phyloP scores from a whole-genome alignment of 106 monocot species.

The Amphibolis antarctica region DNA sequence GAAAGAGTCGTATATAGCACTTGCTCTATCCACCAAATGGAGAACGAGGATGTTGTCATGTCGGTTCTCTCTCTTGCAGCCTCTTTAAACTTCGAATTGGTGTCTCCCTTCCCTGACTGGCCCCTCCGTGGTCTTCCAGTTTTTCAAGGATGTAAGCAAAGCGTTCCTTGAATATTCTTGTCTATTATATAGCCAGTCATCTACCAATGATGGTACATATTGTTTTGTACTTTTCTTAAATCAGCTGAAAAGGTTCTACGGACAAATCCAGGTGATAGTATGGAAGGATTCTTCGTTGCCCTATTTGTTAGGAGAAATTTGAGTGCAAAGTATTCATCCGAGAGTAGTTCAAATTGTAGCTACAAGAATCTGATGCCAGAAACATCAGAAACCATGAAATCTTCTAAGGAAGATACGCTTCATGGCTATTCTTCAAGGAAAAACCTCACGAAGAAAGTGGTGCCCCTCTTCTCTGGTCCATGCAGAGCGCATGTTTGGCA shows the following conservation, averaged over 20 bases:
- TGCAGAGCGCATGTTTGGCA: conserved; percentile 4
- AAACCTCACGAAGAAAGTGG: background rate
- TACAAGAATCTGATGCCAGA: background rate
- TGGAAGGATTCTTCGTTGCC: conserved; percentile 91
- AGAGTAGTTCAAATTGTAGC: background rate
- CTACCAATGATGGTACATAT: background rate
- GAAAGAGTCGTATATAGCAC: conserved; percentile 91
- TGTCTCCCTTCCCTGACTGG: conserved; percentile 73
- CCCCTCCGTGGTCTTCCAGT: conserved; percentile 78
- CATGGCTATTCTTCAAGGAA: background rate
- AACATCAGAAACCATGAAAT: background rate
- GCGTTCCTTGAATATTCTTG: background rate
- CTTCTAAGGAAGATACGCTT: background rate
- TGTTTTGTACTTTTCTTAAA: background rate
- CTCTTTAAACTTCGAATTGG: conserved; percentile 56
- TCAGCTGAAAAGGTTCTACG: conserved; percentile 70
- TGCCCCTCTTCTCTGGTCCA: background rate
- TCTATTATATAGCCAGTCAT: no score
- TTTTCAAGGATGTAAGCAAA: conserved; percentile 69
- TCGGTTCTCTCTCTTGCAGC: conserved; percentile 66
- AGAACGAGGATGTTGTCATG: conserved; percentile 81
- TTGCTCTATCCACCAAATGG: conserved; percentile 71
- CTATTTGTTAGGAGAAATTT: conserved; percentile 57
- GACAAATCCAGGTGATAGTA: conserved; percentile 54
- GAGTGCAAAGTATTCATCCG: background rate